Evolutionary conservation across 345 rosid species (phyloP), one percentile per base, ranked within the genome.

Genomic region (Eucalyptus erythrocorys): DNA sequence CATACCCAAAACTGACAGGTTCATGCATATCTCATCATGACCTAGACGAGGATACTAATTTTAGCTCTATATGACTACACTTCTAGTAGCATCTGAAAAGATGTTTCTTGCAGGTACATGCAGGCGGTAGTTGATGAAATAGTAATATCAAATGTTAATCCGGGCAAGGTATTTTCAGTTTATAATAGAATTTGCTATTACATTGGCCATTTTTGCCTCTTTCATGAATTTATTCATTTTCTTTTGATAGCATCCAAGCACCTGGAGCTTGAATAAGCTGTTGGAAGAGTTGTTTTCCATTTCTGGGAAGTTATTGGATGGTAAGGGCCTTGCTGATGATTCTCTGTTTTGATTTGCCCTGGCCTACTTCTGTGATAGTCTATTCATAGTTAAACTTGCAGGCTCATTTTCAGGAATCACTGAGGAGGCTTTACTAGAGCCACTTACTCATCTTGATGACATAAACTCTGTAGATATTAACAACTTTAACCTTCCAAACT

Each of bases 91-190:
- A 5, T 37, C 82, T 76, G 47, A 76, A 76, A 21, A 76, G 27
- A 76, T 76, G 26, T 37, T 76, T 76, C 82, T 15, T 61, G 81
- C 87, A 90, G 99, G 94, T 97, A 96, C 94, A 97, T 97, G 97
- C 99, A 97, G 94, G 99, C 97, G 42, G 98, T 94, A 90, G 98
- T 94, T 61, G 99, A 97, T 91, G 98, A 97, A 93, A 94, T 95
- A 16, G 93, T 96, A 88, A 90, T 94, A 89, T 88, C 93, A 92
- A 96, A 94, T 93, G 94, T 90, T 87, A 91, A 96, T 93, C 95
- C 95, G 11, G 79, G 55, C 40, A 95, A 94, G 97, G 98, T 97
- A 94, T 53, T 80, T 85, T 61, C n/a, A 15, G 53, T 85, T 89
- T 89, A 48, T 85, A 49, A 26, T 8, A 13, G 26, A 21, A 34